phyloP scores from a whole-genome alignment of 192 early-diverging fungal genomes.

The Chytriomyces sp. region DNA sequence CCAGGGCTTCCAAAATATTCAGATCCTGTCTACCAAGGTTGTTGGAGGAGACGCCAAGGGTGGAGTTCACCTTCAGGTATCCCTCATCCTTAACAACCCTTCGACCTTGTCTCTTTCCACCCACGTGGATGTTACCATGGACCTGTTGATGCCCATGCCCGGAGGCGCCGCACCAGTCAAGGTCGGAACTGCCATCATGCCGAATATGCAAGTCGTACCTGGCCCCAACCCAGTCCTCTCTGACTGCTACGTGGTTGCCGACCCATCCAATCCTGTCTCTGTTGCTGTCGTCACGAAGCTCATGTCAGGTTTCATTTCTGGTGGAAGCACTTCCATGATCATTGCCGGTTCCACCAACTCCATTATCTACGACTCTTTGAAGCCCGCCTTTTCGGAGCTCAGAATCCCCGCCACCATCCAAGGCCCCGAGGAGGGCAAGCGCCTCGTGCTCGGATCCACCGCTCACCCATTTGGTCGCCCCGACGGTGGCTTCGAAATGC shows the following conservation, averaged over 20 bases:
- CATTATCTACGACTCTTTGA: conserved; percentile 21
- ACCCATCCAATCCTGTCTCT: neutral
- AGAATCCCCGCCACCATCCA: conserved; percentile 14
- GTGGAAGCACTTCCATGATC: neutral
- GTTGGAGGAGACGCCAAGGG: conserved; percentile 10
- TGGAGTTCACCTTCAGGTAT: neutral
- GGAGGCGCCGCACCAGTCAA: neutral
- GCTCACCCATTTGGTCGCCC: neutral
- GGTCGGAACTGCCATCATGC: conserved; percentile 21
- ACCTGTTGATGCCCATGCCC: neutral
- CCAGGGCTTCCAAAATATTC: conserved; percentile 13
- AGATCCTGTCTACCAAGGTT: neutral
- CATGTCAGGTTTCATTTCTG: conserved; percentile 19
- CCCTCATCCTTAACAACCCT: conserved; percentile 2
- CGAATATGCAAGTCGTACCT: conserved; percentile 5
- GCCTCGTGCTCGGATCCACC: neutral
- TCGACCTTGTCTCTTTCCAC: neutral
- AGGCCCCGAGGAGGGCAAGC: neutral
- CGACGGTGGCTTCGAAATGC: neutral
- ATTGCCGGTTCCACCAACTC: conserved; percentile 7
- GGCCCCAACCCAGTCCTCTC: neutral
- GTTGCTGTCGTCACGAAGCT: neutral
- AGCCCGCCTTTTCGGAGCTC: conserved; percentile 16
- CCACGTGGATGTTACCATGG: neutral
- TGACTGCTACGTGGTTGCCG: neutral